Conservation (phyloP, 768 basidiomycete species). For the Tulasnella sp. region DNA sequence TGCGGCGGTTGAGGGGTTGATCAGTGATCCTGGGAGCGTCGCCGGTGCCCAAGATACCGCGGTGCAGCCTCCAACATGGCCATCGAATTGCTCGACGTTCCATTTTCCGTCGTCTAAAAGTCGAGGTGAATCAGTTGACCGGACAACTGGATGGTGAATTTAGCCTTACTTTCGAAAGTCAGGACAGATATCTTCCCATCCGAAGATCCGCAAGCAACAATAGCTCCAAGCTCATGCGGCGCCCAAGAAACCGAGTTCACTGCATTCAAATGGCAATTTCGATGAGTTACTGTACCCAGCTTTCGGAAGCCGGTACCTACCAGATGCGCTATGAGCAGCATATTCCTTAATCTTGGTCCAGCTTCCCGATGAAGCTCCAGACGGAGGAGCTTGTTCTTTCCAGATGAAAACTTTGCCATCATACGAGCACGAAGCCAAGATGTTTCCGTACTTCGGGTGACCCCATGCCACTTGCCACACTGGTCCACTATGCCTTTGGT, state of each 20-base stretch:
- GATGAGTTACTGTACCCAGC: background rate
- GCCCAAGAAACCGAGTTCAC: constrained; percentile 99
- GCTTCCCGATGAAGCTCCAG: constrained; percentile 55
- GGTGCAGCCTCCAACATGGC: constrained; percentile 95
- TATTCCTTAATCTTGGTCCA: constrained; percentile 98
- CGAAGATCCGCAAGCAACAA: constrained; percentile 94
- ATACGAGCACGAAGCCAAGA: constrained; percentile 97
- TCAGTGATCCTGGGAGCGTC: constrained; percentile 80
- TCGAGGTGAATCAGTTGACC: background rate
- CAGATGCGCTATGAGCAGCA: constrained; percentile 89
- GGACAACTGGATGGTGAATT: background rate
- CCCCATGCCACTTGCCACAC: constrained; percentile 99
- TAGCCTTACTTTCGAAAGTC: constrained; percentile 85
- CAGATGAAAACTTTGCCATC: constrained; percentile 98
- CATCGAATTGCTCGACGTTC: constrained; percentile 93
- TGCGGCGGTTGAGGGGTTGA: constrained; percentile 53
- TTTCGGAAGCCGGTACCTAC: constrained; percentile 51
- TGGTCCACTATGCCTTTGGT: constrained; percentile 84
- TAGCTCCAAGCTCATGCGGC: constrained; percentile 96
- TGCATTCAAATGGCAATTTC: constrained; percentile 41
- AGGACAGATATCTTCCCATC: constrained; percentile 97
- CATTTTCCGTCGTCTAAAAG: constrained; percentile 89
- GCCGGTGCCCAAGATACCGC: constrained; percentile 98
- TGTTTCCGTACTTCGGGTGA: constrained; percentile 95
- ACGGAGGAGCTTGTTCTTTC: constrained; percentile 73